phyloP scores from a whole-genome alignment of 768 basidiomycete genomes.

The Termitomyces sp. region DNA sequence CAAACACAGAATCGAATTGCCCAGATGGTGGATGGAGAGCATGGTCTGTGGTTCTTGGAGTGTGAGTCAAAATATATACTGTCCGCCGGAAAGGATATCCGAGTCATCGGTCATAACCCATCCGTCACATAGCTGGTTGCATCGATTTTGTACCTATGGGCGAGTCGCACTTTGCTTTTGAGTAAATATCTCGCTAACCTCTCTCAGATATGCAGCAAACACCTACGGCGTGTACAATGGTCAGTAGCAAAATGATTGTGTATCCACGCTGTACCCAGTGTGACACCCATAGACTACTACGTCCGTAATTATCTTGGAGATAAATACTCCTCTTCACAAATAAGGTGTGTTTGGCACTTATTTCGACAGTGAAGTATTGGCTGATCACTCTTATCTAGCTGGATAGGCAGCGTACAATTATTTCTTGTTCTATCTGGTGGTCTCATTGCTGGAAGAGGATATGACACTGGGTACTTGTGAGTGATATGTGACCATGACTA shows the following conservation, averaged over 20 bases:
- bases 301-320: conserved; percentile 21
- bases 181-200: neutral
- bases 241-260: neutral
- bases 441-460: conserved; percentile 21
- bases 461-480: conserved; percentile 25
- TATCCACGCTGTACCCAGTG: neutral
- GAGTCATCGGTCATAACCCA: neutral
- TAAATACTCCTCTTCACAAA: conserved; percentile 20
- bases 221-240: conserved; percentile 23
- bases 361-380: neutral
- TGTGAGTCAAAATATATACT: conserved; percentile 19
- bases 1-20: neutral
- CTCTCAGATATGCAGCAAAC: conserved; percentile 19
- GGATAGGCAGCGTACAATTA: conserved; percentile 27
- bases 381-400: conserved; percentile 12
- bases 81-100: no score
- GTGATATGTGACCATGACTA: neutral
- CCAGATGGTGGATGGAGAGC: conserved; percentile 22
- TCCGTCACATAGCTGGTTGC: conserved; percentile 16
- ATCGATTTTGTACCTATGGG: conserved; percentile 24
- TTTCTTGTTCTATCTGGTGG: conserved; percentile 21
- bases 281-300: conserved; percentile 19
- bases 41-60: conserved; percentile 23
- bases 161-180: conserved; percentile 1
- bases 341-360: conserved; percentile 12